Base-by-base conservation (phyloP, 1,139 yeast species). In the Candida tetrigidarum region DNA sequence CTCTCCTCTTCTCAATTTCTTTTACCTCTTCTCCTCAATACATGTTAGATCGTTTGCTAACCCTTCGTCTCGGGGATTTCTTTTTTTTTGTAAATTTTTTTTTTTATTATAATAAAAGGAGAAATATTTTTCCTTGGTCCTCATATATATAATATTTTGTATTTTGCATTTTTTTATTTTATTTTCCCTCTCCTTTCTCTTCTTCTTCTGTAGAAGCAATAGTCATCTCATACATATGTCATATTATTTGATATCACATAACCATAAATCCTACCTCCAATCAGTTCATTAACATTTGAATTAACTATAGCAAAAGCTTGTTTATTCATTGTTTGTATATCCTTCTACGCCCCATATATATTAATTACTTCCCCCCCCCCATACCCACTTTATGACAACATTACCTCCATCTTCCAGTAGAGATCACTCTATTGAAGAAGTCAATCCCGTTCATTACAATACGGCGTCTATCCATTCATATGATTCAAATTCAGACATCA, bases 241-340 rank as follows among this genome's bases (percentile, higher is more conserved):
- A 41, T 46, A 47, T 44, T 49, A 50, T 34, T 50, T 51, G 45
- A 44, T 50, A 33, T 45, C 42, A 38, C 50, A 51, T 36, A 49
- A 45, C 33, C 26, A 37, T n/a, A 51, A 51, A 48, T 25, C 47
- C 5, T 50, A 51, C 28, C 49, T 51, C 37, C 54, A 50, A 47
- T 48, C 55, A 38, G 52, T 51, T 16, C 53, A 51, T 43, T 51
- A 47, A 40, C 27, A 8, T 30, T 15, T n/a, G n/a, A 6, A 12
- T 25, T 15, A 28, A 19, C 9, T 28, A 15, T 22, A 29, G 26
- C 28, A 36, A 14, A 25, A 19, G 8, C 8, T n/a, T 23, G 4
- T 23, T 12, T 15, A 3, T 23, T 23, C 14, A n/a, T n/a, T n/a
- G n/a, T n/a, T n/a, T n/a, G n/a, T n/a, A n/a, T n/a, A n/a, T n/a